A percentile compares a stretch with the other conserved stretches of the same genome.
These are phyloP conservation scores for Hortiboletus campestris DNA, from an alignment of 768 basidiomycete species.

Conservation along the genomic window DNA sequence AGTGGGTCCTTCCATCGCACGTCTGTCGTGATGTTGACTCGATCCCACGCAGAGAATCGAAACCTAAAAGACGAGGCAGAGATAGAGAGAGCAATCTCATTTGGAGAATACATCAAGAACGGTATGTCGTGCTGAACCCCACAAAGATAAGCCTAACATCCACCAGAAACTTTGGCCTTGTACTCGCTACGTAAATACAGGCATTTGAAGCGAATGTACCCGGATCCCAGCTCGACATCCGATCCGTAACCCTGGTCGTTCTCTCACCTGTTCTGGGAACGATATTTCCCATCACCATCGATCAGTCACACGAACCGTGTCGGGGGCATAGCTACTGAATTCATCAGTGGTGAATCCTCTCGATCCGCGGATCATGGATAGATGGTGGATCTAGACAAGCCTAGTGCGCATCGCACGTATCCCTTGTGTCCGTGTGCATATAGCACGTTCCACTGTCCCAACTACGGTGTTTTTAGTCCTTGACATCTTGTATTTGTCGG, in stretches of 20 bases:
- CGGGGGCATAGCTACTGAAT: background rate
- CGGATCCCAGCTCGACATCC: constrained; percentile 23
- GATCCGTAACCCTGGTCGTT: constrained; percentile 3
- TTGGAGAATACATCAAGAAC: constrained; percentile 85
- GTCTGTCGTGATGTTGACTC: background rate
- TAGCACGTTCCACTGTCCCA: background rate
- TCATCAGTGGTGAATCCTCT: background rate
- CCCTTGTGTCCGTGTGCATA: background rate
- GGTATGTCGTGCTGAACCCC: constrained; percentile 42
- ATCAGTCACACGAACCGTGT: background rate
- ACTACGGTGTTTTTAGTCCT: too few relatives aligned
- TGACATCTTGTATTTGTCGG: too few relatives aligned
- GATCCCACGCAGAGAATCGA: constrained; percentile 54
- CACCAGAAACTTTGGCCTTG: constrained; percentile 75
- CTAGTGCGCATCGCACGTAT: background rate
- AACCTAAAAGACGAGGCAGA: constrained; percentile 63
- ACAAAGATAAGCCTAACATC: background rate
- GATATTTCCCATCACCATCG: background rate
- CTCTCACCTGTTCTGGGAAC: background rate
- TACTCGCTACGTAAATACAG: constrained; percentile 84
- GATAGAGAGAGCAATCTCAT: constrained; percentile 69
- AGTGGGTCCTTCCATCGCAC: constrained; percentile 43
- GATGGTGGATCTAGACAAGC: background rate
- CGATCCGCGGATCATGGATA: background rate
- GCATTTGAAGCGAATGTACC: constrained; percentile 73